Percentiles rank a stretch among this genome's conserved stretches.
Conservation (phyloP, 2,329 filamentous ascomycete species). For the Orbilia quercus region DNA sequence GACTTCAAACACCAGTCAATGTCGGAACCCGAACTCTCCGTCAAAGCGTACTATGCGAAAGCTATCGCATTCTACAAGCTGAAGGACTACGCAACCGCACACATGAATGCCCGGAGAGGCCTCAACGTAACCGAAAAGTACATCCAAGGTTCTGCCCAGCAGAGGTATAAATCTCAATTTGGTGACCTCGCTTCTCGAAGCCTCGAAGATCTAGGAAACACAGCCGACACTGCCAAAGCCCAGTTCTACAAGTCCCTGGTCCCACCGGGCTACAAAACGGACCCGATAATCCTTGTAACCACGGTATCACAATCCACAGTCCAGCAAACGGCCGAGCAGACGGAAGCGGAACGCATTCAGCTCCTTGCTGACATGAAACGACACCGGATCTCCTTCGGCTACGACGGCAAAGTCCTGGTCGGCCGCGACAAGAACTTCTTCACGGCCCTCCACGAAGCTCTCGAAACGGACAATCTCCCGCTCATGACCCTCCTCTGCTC, state of each 20-base stretch:
- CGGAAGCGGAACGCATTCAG: conserved; percentile 19
- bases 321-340: conserved; percentile 6
- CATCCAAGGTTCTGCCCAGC: conserved; percentile 16
- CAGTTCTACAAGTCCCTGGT: conserved; percentile 47
- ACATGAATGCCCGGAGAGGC: conserved; percentile 42
- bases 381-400: conserved; percentile 39
- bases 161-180: conserved; percentile 33
- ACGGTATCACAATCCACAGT: conserved; percentile 22
- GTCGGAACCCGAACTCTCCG: conserved; percentile 45
- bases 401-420: conserved; percentile 47
- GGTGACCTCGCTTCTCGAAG: conserved; percentile 38
- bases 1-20: conserved; percentile 48
- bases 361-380: conserved; percentile 39
- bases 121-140: conserved; percentile 33
- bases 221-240: conserved; percentile 18
- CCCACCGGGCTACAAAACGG: conserved; percentile 7
- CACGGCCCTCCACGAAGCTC: conserved; percentile 33
- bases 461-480: conserved; percentile 38
- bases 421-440: conserved; percentile 46
- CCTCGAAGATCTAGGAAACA: conserved; percentile 44
- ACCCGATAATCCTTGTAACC: conserved; percentile 45
- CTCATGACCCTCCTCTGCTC: conserved; percentile 52
- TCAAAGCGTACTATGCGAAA: conserved; percentile 47
- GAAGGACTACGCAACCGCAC: conserved; percentile 43
- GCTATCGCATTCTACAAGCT: conserved; percentile 51